Evolutionary conservation across 208 protist species (phyloP).

Genomic region (Angomonas ambiguus): DNA sequence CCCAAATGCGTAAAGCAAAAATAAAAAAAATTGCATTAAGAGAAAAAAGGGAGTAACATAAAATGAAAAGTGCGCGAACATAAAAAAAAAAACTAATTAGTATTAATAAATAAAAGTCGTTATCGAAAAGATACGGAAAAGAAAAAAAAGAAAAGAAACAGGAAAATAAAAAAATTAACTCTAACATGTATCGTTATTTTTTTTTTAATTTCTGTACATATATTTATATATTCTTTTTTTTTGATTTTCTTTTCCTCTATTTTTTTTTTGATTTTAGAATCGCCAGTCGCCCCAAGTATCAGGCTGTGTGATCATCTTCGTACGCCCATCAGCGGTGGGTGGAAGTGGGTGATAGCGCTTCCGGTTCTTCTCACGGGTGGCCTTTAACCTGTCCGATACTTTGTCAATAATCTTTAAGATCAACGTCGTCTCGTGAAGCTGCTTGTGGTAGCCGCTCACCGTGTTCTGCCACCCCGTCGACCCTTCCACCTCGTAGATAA

Average conservation of each 20-base stretch:
- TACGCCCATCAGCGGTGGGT: not conserved
- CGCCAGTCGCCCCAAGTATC: slow-evolving; percentile 24
- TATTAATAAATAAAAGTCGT: not conserved
- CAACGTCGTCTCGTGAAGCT: slow-evolving; percentile 33
- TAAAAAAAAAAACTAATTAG: too few species aligned
- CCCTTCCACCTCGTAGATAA: slow-evolving; percentile 29
- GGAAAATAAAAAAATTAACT: slow-evolving; percentile 4
- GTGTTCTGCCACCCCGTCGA: slow-evolving; percentile 13
- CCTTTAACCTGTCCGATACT: slow-evolving; percentile 17
- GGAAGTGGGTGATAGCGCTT: slow-evolving; percentile 23
- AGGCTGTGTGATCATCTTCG: slow-evolving; percentile 15
- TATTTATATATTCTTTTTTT: slow-evolving; percentile 5
- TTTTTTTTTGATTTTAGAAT: slow-evolving; percentile 17
- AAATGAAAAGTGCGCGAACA: not conserved
- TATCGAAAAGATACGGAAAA: not conserved
- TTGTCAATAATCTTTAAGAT: slow-evolving; percentile 21
- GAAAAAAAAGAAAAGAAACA: slow-evolving; percentile 6
- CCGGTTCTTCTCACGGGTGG: slow-evolving; percentile 11
- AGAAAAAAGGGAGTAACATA: not conserved
- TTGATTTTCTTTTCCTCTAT: not conserved
- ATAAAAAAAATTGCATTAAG: not conserved
- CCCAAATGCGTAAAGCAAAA: not conserved
- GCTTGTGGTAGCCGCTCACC: slow-evolving; percentile 33
- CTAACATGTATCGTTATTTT: not conserved
- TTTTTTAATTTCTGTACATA: not conserved